Base-by-base conservation (phyloP, 1,139 yeast species). In the Meyerozyma athensensis region DNA sequence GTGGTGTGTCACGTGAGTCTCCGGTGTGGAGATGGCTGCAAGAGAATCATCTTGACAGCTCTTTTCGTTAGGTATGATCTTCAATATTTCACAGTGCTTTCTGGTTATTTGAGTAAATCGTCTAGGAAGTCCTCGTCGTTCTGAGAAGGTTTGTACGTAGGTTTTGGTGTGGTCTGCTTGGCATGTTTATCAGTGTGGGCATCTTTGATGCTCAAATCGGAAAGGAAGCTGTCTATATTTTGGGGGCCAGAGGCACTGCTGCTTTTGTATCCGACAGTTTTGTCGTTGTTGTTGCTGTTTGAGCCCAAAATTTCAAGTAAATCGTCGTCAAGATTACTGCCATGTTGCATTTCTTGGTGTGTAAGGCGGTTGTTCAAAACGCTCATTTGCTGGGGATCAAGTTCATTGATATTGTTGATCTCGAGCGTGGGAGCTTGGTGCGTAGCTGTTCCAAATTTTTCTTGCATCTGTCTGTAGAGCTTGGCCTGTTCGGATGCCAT, bases 391-490 rank as follows among this genome's bases (percentile, higher is more conserved):
- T 26, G 37, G 7, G 43, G 44, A 36, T 63, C 67, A 10, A 47
- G 40, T 10, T 41, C 43, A 36, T 58, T 54, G 24, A 57, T 51
- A 43, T 65, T 70, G 43, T 69, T 62, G 40, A 70, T 55, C 30
- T 69, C 74, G n/a, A 68, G 39, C 1, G 68, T 63, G 38, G 28
- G n/a, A 28, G 44, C 18, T 37, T 39, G 4, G 38, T 21, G 17
- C 14, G 30, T 21, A 8, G 18, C 18, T 5, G 41, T 21, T 21
- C 48, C 61, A 43, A 66, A 68, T 38, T 52, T 63, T 16, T 38
- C 42, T 42, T 60, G 59, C 30, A 70, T 58, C 33, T 58, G 59
- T 24, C 53, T 48, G 39, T 58, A 60, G 26, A 68, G 53, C 20
- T 47, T 49, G 13, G 54, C 52, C 40, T 63, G 62, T 20, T 59